Base-by-base conservation (phyloP, 2,329 filamentous ascomycete genomes). In the Epichloe glyceriae region DNA sequence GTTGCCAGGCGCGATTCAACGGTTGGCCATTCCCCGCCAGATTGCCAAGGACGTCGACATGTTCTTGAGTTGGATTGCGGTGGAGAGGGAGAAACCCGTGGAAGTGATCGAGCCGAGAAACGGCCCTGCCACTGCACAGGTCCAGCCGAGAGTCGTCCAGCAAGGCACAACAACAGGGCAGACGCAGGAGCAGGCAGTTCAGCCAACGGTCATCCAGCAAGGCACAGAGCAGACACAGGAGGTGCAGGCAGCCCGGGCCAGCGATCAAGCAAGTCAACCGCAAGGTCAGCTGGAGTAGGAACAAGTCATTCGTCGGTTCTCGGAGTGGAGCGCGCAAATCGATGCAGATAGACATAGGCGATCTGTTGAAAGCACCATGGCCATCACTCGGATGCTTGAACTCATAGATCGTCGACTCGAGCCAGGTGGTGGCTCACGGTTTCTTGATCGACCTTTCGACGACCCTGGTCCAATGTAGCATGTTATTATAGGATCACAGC, bases 41-140 rank as follows among this genome's bases (percentile, higher is more conserved):
- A 73, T 89, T 46, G 78, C 78, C 17, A 86, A 86, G 67, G 86
- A 89, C 61, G 85, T 88, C 6, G 77, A 79, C 5, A 68, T 83
- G 57, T 86, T 88, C 56, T 61, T 88, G 55, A 65, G 67, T 3
- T 88, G 83, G 82, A 71, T 82, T 49, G 67, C 65, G 2, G 61
- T 60, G 51, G 70, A 76, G 64, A 68, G 75, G 57, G 65, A 58
- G 50, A 55, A 38, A n/a, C 19, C 20, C 17, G n/a, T 8, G 4
- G 5, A 45, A 14, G 34, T 10, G 4, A 33, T 14, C 3, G 40
- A 14, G 40, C n/a, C 19, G 30, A 30, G 19, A 15, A 38, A 3
- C n/a, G 20, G 10, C n/a, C 39, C 35, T 7, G 30, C n/a, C 30
- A 10, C n/a, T 5, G 15, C 2, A 10, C 20, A 15, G 19, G 37